Conservation (phyloP, 177 flowering plant species). For the Vitis hybrid region DNA sequence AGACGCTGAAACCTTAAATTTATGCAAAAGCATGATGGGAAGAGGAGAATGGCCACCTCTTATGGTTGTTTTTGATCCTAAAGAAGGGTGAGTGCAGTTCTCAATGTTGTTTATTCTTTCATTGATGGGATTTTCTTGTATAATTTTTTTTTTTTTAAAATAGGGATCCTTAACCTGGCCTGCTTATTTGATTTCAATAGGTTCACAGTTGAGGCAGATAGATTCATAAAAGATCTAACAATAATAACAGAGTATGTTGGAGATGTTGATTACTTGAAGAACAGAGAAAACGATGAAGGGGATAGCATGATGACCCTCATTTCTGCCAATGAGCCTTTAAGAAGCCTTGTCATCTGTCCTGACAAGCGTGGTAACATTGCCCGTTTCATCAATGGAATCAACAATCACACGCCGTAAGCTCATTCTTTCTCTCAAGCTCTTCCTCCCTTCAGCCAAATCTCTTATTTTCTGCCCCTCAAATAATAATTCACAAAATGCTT, state of each 20-base stretch:
- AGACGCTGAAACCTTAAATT: slow-evolving; percentile 62
- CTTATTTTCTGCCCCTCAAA: neutral
- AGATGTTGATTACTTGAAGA: slow-evolving; percentile 83
- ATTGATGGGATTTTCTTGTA: neutral
- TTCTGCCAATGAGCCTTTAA: slow-evolving; percentile 50
- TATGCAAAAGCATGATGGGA: slow-evolving; percentile 82
- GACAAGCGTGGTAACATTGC: slow-evolving; percentile 86
- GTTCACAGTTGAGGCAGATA: slow-evolving; percentile 93
- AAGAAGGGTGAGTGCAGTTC: slow-evolving; percentile 65
- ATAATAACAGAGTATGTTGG: slow-evolving; percentile 90
- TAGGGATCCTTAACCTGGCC: neutral
- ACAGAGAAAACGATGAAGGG: slow-evolving; percentile 84
- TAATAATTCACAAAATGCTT: no score
- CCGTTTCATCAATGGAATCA: slow-evolving; percentile 92
- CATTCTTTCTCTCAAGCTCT: neutral
- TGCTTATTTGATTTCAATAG: slow-evolving; percentile 34
- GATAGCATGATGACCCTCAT: slow-evolving; percentile 95
- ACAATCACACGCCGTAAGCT: slow-evolving; percentile 82
- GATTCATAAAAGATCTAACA: slow-evolving; percentile 69
- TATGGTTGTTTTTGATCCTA: slow-evolving; percentile 78
- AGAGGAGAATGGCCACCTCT: slow-evolving; percentile 95
- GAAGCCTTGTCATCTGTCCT: slow-evolving; percentile 92
- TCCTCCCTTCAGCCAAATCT: neutral
- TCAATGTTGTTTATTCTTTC: neutral
- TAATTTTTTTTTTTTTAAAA: no score